Conservation (phyloP, 2,329 filamentous ascomycete genomes). For the Aspergillus intermedius region DNA sequence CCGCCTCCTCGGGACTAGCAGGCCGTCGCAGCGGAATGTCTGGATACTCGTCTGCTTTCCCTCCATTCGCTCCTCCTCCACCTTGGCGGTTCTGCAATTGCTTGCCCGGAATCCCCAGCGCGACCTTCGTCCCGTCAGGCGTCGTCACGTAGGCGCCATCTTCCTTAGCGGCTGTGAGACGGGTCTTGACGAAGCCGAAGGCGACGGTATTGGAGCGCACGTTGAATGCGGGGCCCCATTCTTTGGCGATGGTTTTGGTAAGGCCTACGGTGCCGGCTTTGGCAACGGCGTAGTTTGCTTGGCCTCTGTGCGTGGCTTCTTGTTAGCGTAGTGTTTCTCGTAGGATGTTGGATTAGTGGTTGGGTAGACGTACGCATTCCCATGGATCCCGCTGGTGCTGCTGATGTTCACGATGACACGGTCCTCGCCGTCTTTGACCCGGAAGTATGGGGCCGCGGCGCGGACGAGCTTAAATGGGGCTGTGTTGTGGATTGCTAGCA, state of each 20-base stretch:
- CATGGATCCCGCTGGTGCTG: constrained; percentile 73
- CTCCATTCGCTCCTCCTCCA: constrained; percentile 28
- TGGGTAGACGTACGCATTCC: constrained; percentile 55
- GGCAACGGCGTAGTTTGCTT: constrained; percentile 79
- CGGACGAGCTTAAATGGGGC: constrained; percentile 79
- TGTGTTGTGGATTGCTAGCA: constrained; percentile 74
- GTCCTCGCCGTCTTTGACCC: constrained; percentile 73
- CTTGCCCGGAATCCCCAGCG: constrained; percentile 64
- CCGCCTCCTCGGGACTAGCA: constrained; percentile 73
- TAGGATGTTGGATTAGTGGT: not conserved
- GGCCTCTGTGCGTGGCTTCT: constrained; percentile 45
- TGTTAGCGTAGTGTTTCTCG: constrained; percentile 1
- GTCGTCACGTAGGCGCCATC: constrained; percentile 71
- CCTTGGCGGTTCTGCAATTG: constrained; percentile 37
- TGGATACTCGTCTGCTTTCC: constrained; percentile 39
- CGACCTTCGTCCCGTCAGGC: constrained; percentile 67
- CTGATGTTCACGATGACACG: constrained; percentile 78
- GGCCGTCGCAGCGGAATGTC: constrained; percentile 76
- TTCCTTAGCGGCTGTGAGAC: constrained; percentile 79
- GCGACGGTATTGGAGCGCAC: constrained; percentile 78
- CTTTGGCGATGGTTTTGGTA: constrained; percentile 83
- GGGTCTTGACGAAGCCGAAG: constrained; percentile 74
- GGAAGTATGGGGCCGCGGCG: constrained; percentile 76
- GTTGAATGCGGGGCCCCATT: constrained; percentile 80
- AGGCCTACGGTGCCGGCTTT: constrained; percentile 79